A percentile compares a stretch with the other conserved stretches of the same genome.
Evolutionary conservation across 768 basidiomycete genomes (phyloP).

Genomic region (Termitomyces sp.): DNA sequence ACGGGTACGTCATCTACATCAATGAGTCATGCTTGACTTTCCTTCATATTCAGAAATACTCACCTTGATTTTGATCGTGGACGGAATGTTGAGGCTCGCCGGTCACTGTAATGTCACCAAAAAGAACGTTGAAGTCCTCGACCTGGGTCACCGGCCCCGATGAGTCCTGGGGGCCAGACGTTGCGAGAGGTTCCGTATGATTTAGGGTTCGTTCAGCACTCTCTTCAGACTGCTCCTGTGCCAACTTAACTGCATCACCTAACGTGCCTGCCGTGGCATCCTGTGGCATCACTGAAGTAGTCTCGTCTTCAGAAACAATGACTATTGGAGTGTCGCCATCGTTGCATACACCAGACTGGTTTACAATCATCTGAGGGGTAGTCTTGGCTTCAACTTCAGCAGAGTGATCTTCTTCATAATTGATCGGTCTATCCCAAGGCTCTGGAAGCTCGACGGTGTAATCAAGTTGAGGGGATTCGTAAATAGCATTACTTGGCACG

Average conservation of each 20-base stretch:
- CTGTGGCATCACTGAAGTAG: background rate
- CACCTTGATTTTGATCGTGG: background rate
- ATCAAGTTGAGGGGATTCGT: background rate
- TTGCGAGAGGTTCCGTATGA: background rate
- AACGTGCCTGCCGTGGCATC: background rate
- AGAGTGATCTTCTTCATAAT: constrained; percentile 40
- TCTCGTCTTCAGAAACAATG: background rate
- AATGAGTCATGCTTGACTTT: background rate
- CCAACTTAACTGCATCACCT: background rate
- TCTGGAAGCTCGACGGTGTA: constrained; percentile 29
- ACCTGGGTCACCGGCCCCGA: background rate
- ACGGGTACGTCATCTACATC: background rate
- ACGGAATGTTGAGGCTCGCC: background rate
- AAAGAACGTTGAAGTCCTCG: constrained; percentile 6
- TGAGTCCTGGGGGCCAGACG: background rate
- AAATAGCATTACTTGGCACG: constrained; percentile 4
- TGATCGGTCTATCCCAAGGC: constrained; percentile 35
- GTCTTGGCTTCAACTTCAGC: constrained; percentile 36
- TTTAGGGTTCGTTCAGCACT: background rate
- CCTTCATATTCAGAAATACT: background rate
- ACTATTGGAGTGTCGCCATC: background rate
- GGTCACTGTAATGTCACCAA: constrained; percentile 10
- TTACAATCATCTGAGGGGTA: constrained; percentile 13
- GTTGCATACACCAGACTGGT: constrained; percentile 19
- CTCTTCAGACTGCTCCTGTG: background rate